phyloP scores from a whole-genome alignment of 495 filamentous ascomycete genomes.

The Aspergillus mulundensis region DNA sequence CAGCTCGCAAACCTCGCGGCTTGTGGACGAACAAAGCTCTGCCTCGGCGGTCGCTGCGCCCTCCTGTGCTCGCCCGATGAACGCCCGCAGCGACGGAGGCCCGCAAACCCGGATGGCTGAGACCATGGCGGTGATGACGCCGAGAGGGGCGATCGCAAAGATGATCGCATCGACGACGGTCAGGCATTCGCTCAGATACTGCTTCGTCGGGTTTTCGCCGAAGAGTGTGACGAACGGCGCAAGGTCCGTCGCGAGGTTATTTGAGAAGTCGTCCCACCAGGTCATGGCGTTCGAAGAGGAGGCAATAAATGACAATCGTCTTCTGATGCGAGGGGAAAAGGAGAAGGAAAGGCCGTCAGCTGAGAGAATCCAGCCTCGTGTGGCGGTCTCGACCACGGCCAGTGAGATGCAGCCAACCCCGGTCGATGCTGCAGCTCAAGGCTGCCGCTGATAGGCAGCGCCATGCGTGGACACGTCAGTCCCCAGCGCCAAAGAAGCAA shows the following conservation, averaged over 20 bases:
- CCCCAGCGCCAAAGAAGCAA: too few species aligned
- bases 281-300: too few species aligned
- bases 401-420: too few species aligned
- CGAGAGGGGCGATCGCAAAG: constrained; percentile 8
- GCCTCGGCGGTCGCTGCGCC: neutral
- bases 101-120: constrained; percentile 4
- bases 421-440: too few species aligned
- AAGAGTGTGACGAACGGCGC: constrained; percentile 2
- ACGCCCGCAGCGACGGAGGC: neutral
- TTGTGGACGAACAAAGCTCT: constrained; percentile 6
- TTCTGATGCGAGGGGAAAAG: too few species aligned
- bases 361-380: too few species aligned
- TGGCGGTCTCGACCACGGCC: too few species aligned
- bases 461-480: too few species aligned
- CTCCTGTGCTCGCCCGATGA: constrained; percentile 9
- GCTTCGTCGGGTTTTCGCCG: constrained; percentile 2
- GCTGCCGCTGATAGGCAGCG: too few species aligned
- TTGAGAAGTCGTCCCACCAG: constrained; percentile 8
- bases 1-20: constrained; percentile 4
- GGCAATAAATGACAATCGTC: too few species aligned
- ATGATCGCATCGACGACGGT: constrained; percentile 4
- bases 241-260: constrained; percentile 8
- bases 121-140: neutral
- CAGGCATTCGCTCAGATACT: constrained; percentile 3
- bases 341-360: too few species aligned